phyloP scores from a whole-genome alignment of 805 yeast species.

The Peterozyma toletana region DNA sequence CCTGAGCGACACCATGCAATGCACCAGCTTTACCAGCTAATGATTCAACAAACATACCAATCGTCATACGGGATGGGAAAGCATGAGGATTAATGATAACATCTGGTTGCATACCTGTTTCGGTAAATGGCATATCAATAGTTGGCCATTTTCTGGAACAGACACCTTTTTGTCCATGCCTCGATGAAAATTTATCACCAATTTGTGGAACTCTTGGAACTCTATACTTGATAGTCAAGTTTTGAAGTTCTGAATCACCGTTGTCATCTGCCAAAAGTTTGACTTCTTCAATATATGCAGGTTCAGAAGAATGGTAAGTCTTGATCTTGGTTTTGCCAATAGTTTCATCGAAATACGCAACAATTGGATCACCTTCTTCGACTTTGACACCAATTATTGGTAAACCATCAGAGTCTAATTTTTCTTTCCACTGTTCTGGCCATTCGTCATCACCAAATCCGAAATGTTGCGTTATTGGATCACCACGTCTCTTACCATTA shows the following conservation, averaged over 20 bases:
- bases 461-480: conserved; percentile 88
- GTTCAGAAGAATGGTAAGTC: conserved; percentile 89
- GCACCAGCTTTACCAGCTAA: conserved; percentile 99
- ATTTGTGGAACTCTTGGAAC: conserved; percentile 87
- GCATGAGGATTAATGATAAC: conserved; percentile 98
- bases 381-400: conserved; percentile 84
- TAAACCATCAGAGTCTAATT: conserved; percentile 86
- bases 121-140: conserved; percentile 94
- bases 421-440: conserved; percentile 87
- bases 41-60: conserved; percentile 98
- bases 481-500: conserved; percentile 77
- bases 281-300: conserved; percentile 93
- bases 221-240: conserved; percentile 81
- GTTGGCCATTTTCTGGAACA: conserved; percentile 98
- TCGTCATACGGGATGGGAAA: conserved; percentile 99
- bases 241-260: conserved; percentile 74
- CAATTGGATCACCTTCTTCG: conserved; percentile 93
- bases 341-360: conserved; percentile 88
- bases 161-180: conserved; percentile 99
- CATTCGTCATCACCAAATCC: conserved; percentile 92
- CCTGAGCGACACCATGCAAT: conserved; percentile 94
- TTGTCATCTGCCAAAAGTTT: conserved; percentile 82
- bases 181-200: conserved; percentile 95
- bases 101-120: conserved; percentile 95
- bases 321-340: conserved; percentile 85